Base-by-base conservation (phyloP, 306 rosid species). In the Rosa lucieae region DNA sequence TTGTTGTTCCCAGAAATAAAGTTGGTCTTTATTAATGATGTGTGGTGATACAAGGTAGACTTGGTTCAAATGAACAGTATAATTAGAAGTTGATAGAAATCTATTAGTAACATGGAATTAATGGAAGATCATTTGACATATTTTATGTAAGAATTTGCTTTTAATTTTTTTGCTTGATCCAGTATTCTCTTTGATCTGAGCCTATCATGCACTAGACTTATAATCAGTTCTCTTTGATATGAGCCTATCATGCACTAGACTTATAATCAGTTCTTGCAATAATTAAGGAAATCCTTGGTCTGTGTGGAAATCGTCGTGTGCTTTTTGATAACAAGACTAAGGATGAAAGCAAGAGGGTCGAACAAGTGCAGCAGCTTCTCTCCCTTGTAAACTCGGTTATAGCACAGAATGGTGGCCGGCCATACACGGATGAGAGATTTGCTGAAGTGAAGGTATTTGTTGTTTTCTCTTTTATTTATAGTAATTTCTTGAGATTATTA, bases 271-370 rank as follows among this genome's bases (percentile, higher is more conserved):
- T 69, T 80, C 79, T 49, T 47, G 80, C 51, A 11, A 32, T 80
- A 58, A 15, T 78, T 63, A 59, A 94, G 97, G 97, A 92, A 74
- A 70, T 89, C 81, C 93, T 92, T 81, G 58, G 5, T 29, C 59
- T 89, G 67, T 92, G 97, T 77, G 79, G 81, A 72, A 85, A 88
- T 69, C 97, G 97, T 2, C 2, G 77, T 66, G 91, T 91, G 73
- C 97, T 92, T 83, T 94, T 94, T 80, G 91, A 94, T 77, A 94
- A 94, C 82, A 92, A 92, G 92, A 87, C 93, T 35, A 88, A 87
- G 84, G 92, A 92, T 81, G 88, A 85, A 82, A 51, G 52, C 44
- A 94, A 87, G 92, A 83, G 47, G 81, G 78, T 4, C 53, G 75
- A 49, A 73, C 98, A 94, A 85, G 93, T 91, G 66, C 89, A 89